Conservation (phyloP, 371 early-diverging fungal species). For the Dentiscutata heterogama region DNA sequence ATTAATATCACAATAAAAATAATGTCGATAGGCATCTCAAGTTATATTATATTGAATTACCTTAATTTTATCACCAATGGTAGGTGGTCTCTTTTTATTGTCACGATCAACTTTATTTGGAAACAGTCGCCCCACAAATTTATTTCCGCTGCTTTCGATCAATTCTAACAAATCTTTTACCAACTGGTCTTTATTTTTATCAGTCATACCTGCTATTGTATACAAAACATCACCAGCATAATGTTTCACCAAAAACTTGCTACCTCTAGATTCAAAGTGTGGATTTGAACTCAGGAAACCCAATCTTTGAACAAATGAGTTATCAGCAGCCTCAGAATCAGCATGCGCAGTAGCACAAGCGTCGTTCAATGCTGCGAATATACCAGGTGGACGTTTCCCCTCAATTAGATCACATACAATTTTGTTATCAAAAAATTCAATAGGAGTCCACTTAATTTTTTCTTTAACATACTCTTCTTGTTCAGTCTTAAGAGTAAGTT, state of each 20-base stretch:
- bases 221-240: conserved; percentile 98
- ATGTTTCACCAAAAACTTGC: conserved; percentile 90
- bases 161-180: conserved; percentile 89
- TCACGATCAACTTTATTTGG: conserved; percentile 90
- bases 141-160: conserved; percentile 76
- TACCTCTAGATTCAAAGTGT: conserved; percentile 84
- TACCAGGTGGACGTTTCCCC: conserved; percentile 92
- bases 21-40: neutral
- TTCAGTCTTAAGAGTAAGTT: conserved; percentile 97
- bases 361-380: conserved; percentile 96
- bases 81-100: conserved; percentile 90
- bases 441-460: conserved; percentile 99
- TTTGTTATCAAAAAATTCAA: conserved; percentile 99
- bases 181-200: conserved; percentile 98
- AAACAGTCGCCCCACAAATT: conserved; percentile 78
- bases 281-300: conserved; percentile 75
- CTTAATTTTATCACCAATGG: conserved; percentile 89
- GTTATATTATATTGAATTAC: conserved; percentile 7
- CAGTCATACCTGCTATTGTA: conserved; percentile 95
- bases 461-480: conserved; percentile 98
- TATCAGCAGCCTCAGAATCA: conserved; percentile 89
- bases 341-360: conserved; percentile 94
- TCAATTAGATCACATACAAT: conserved; percentile 98
- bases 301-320: conserved; percentile 84
- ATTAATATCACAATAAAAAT: neutral